Conservation (phyloP, 495 filamentous ascomycete species). For the Darksidea phi region DNA sequence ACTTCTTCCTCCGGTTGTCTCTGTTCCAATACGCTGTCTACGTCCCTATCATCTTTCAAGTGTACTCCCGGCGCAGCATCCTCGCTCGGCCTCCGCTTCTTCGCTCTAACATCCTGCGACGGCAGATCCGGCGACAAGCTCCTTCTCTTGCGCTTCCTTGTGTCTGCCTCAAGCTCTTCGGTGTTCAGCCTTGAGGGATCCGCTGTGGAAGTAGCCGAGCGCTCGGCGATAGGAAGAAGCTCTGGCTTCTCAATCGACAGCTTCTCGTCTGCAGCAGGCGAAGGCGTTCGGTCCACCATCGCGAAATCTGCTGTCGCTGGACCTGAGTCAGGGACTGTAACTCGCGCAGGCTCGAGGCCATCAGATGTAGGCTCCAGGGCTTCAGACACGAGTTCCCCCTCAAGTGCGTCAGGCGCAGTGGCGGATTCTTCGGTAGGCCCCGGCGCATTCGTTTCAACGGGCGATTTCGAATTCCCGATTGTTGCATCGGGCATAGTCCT, state of each 20-base stretch:
- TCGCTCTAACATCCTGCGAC: slow-evolving; percentile 32
- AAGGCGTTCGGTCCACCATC: background rate
- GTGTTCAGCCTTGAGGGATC: slow-evolving; percentile 27
- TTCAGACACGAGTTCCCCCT: too few species aligned
- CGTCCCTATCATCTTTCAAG: slow-evolving; percentile 33
- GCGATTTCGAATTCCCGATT: background rate
- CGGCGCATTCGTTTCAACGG: too few species aligned
- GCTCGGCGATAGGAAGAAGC: slow-evolving; percentile 5
- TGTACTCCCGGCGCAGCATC: slow-evolving; percentile 21
- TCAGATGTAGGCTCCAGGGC: too few species aligned
- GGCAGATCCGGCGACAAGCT: slow-evolving; percentile 37
- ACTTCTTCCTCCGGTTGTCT: slow-evolving; percentile 12
- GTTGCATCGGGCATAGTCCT: background rate
- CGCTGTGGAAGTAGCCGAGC: background rate
- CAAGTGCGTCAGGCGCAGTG: too few species aligned
- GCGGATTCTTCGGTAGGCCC: too few species aligned
- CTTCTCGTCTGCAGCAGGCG: slow-evolving; percentile 20
- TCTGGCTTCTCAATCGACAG: slow-evolving; percentile 26
- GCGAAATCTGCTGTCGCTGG: background rate
- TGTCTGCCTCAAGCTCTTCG: slow-evolving; percentile 39
- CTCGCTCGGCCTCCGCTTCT: slow-evolving; percentile 38
- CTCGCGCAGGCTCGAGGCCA: too few species aligned
- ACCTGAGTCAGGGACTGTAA: too few species aligned
- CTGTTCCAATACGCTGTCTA: slow-evolving; percentile 23
- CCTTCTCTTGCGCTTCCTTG: slow-evolving; percentile 43